Evolutionary conservation across 768 basidiomycete genomes (phyloP), one percentile per base, ranked within the genome.

Genomic region (Holtermannia corniformis): DNA sequence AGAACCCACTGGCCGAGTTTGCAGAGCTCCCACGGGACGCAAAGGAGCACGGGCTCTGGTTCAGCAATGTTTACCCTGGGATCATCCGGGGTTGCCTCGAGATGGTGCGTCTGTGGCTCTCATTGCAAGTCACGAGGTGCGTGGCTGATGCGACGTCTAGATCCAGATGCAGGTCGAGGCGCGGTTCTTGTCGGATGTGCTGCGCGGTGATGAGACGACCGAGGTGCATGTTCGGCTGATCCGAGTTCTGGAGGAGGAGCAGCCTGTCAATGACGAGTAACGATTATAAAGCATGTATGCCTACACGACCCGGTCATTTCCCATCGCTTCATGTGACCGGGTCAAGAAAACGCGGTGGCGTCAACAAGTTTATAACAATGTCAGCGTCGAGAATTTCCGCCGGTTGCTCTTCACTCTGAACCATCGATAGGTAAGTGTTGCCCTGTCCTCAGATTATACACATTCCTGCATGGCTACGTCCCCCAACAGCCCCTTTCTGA

Each of bases 1-100:
- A 99, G 69, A 99, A 99, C 67, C 95, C 95, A 0, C 71, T 99
- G 54, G 82, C 91, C 5, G 95, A 99, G 64, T 96, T 99, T 72
- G 93, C 93, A 21, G 95, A 97, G 67, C 78, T 99, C 20, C 93
- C 95, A 0, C 86, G 91, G 48, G 91, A 95, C 60, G 90, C 81
- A 1, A 57, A 54, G 23, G 87, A 93, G 65, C 89, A 89, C 16
- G 92, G 90, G 1, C 74, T 99, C 28, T 95, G 90, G 88, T 97
- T 91, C 72, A 91, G 87, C 73, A 97, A 97, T 72, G 84, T 97
- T 41, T 76, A 95, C 1, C 93, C 91, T 64, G 95, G 95, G 3
- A 93, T 97, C 5, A 72, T 97, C 46, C 77, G 92, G 49, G 95
- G 95, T 2, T 82, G 91, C 28, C 71, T 99, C 47, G 95, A 99